Evolutionary conservation across 805 yeast species (phyloP), one percentile per base, ranked within the genome.

Genomic region (Candida suzukii): DNA sequence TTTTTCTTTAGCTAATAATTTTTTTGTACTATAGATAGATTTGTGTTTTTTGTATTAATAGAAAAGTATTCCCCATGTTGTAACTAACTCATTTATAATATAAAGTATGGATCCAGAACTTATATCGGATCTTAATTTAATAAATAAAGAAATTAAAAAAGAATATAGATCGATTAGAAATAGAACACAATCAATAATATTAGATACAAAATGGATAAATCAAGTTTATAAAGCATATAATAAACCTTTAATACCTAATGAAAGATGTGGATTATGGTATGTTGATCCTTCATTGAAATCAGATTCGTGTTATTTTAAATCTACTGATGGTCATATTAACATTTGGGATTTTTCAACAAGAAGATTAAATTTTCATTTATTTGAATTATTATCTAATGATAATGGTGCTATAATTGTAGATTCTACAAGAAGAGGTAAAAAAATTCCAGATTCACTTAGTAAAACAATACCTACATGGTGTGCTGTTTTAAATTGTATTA

Each of bases 401-500:
- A 53, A 62, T 11, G 88, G 88, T 0, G 47, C 76, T 0, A 63
- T 81, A 1, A 65, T 88, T 9, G 82, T 88, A 1, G 96, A 88
- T 58, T 86, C 95, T 13, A 88, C 96, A 0, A 64, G 96, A 46
- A 68, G 88, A 32, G 96, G 96, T 2, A 88, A 88, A 55, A 61
- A 73, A 21, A 78, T 88, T 61, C 96, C 97, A 0, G 97, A 88
- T 58, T 83, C 96, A 0, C 59, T 87, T 7, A 81, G 88, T 51
- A 88, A 88, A 51, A 88, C 96, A 0, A 68, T 88, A 1, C 96
- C 96, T 0, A 84, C 87, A 2, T 88, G 97, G 97, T 84, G 95
- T 60, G 84, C 90, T 0, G 88, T 85, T 4, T 43, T 88, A 17
- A 85, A 84, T 52, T 58, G 59, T 29, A 64, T 82, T 1, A 60